Evolutionary conservation across 202 grass and related monocot species (phyloP), one percentile per base, ranked within the genome.

Genomic region (Thinopyrum obtusiflorum): DNA sequence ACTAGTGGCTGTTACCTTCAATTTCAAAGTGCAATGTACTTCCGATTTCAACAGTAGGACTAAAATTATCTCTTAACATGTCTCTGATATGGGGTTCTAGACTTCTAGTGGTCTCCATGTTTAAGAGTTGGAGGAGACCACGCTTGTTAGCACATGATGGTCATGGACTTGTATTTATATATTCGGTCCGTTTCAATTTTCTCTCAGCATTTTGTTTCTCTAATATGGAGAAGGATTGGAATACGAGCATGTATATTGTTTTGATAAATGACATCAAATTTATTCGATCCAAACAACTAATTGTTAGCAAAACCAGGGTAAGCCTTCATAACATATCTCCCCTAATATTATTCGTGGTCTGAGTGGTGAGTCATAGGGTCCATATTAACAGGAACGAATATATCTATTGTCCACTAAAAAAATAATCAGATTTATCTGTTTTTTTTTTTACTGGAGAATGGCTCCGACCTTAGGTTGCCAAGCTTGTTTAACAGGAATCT

Each of bases 401-500:
- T 14, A 49, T 49, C 6, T 49, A 49, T 49, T 49, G 46, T 15
- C 5, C 44, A 47, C 13, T 47, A 17, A 47, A 47, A 14, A 47
- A 15, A 49, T 10, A 39, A 17, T 17, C 46, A 60, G 26, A 39
- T 65, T 81, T 62, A 55, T 26, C 68, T 79, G 29, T n/a, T 12
- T 65, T 21, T 9, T 44, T 65, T 42, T 78, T 26, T 6, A 73
- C 27, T 57, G 18, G 27, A 51, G 70, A 9, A 72, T 65, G 40
- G 11, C 73, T 83, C 76, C 78, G 72, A 72, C 42, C 14, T 82
- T 86, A 73, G 88, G 57, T 82, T 32, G 46, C 69, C 24, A 47
- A 76, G 82, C 82, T 75, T 76, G 61, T 80, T 47, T 47, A 68
- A 12, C 77, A 69, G 35, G 82, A 85, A 85, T 76, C 68, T 61